phyloP scores from a whole-genome alignment of 345 rosid species.

The Sisymbrium altissimum region DNA sequence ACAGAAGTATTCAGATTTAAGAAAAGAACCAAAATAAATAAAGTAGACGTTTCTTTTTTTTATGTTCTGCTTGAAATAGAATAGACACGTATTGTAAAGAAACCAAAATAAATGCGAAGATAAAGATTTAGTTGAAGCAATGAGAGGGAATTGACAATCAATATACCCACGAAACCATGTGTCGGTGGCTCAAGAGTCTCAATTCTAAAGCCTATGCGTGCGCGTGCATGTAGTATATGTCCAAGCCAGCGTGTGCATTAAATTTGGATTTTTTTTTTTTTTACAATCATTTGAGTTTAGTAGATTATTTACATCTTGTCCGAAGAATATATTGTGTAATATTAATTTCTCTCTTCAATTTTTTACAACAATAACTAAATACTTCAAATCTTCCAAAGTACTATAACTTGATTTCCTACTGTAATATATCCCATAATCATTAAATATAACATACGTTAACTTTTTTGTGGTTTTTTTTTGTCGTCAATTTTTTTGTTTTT shows the following conservation, averaged over 20 bases:
- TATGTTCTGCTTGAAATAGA: not conserved
- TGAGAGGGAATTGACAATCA: not conserved
- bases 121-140: not conserved
- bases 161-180: not conserved
- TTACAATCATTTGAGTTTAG: not conserved
- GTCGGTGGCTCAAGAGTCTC: slow-evolving; percentile 13
- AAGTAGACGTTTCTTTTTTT: not conserved
- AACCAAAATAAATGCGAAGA: not conserved
- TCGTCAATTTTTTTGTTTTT: no score
- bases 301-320: not conserved
- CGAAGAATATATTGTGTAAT: not conserved
- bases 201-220: not conserved
- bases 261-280: not conserved
- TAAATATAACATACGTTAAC: not conserved
- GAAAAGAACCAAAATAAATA: not conserved
- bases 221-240: not conserved
- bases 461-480: no score
- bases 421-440: no score
- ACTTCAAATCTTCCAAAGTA: not conserved
- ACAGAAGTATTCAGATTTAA: not conserved
- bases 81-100: not conserved
- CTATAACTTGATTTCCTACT: not conserved
- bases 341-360: not conserved
- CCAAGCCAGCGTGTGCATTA: slow-evolving; percentile 14
- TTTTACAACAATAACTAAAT: no score